These are phyloP conservation scores for Ceraceosorus guamensis DNA, from an alignment of 1,284 basidiomycete genomes.

Conservation along the genomic window DNA sequence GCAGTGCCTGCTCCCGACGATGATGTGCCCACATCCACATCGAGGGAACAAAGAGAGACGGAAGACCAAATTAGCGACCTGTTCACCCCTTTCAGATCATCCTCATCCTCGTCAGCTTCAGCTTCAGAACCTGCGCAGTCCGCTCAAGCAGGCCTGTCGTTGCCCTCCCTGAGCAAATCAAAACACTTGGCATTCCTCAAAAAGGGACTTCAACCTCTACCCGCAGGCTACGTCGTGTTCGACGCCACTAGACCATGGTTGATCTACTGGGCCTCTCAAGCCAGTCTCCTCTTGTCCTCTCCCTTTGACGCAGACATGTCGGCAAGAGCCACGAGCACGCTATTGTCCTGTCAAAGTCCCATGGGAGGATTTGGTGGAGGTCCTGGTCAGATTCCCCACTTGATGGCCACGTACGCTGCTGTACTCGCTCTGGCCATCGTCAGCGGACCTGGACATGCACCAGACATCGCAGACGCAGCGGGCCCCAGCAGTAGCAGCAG, in stretches of 20 bases:
- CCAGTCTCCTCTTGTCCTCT: conserved; percentile 34
- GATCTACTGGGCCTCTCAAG: conserved; percentile 44
- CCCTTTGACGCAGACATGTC: conserved; percentile 22
- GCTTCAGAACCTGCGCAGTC: no score
- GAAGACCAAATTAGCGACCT: no score
- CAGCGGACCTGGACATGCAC: conserved; percentile 56
- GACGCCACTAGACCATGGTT: conserved; percentile 46
- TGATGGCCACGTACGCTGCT: conserved; percentile 83
- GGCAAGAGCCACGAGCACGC: conserved; percentile 37
- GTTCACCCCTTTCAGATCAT: no score
- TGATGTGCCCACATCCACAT: no score
- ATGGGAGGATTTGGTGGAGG: conserved; percentile 84
- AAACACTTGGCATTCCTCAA: conserved; percentile 39
- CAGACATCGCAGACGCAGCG: conserved; percentile 18
- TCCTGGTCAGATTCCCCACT: conserved; percentile 76
- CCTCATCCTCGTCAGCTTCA: no score
- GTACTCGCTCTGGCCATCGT: conserved; percentile 76
- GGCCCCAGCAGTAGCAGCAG: conserved; percentile 48
- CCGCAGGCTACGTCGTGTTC: conserved; percentile 36
- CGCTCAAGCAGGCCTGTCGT: no score
- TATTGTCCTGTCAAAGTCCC: conserved; percentile 38
- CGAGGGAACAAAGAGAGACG: no score
- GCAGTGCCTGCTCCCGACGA: no score
- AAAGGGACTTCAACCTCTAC: conserved; percentile 35
- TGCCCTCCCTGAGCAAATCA: no score